phyloP scores from a whole-genome alignment of 805 yeast genomes.

The Phaffomyces thermotolerans region DNA sequence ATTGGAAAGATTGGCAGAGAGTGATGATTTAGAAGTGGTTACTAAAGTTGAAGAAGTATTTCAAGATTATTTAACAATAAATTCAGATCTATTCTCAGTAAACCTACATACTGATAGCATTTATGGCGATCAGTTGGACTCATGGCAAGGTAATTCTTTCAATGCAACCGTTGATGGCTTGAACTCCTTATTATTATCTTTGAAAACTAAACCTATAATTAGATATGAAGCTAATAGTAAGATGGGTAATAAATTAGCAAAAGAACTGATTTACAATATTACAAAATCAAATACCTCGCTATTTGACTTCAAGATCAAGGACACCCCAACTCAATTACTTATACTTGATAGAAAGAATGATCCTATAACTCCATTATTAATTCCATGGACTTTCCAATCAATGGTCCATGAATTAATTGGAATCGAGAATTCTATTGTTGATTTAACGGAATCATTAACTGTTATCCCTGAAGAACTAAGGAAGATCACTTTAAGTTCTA shows the following conservation, averaged over 20 bases:
- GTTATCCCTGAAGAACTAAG: conserved; percentile 50
- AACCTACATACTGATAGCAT: conserved; percentile 24
- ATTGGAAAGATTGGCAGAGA: conserved; percentile 81
- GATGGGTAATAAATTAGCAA: conserved; percentile 59
- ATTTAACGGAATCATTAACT: conserved; percentile 43
- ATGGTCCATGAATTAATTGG: conserved; percentile 94
- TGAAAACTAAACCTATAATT: conserved; percentile 72
- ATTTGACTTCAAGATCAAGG: conserved; percentile 60
- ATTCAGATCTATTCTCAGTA: conserved; percentile 57
- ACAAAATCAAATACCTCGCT: conserved; percentile 47
- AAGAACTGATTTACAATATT: conserved; percentile 52
- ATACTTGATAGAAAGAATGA: conserved; percentile 81
- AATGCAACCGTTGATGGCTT: conserved; percentile 37
- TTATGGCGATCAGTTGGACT: conserved; percentile 30
- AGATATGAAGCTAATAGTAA: conserved; percentile 68
- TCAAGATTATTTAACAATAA: conserved; percentile 73
- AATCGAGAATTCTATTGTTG: conserved; percentile 73
- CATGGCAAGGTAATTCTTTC: conserved; percentile 42
- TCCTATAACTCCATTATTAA: conserved; percentile 85
- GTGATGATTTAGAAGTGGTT: conserved; percentile 81
- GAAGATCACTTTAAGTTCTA: conserved; percentile 59
- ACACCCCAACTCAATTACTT: conserved; percentile 65
- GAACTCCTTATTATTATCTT: conserved; percentile 54
- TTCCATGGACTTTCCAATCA: conserved; percentile 97
- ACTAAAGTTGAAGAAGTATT: conserved; percentile 73